Conservation (phyloP, 805 yeast species). For the Yueomyces sinensis region DNA sequence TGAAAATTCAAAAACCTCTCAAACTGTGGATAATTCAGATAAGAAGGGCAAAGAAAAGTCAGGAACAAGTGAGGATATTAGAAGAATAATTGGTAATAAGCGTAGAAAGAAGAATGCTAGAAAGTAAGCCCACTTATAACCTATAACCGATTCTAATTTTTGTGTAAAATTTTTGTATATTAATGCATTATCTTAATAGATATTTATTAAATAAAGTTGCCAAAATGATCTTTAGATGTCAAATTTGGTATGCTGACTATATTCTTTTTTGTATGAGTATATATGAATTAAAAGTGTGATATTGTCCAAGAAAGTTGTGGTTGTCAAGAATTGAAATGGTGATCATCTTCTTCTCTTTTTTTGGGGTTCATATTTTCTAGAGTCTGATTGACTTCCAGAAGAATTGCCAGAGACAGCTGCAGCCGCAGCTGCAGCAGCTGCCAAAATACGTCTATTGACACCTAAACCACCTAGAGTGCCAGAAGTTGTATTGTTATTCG, state of each 20-base stretch:
- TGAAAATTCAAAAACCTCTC: constrained; percentile 15
- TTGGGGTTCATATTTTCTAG: constrained; percentile 14
- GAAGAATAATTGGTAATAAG: constrained; percentile 53
- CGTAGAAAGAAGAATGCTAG: constrained; percentile 48
- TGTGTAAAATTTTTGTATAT: neutral
- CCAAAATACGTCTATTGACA: constrained; percentile 23
- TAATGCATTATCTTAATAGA: too few species aligned
- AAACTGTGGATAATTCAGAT: neutral
- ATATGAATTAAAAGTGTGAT: too few species aligned
- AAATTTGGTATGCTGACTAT: too few species aligned
- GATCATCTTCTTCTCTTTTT: constrained; percentile 18
- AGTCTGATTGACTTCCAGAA: constrained; percentile 5
- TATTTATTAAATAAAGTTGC: too few species aligned
- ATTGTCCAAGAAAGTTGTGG: too few species aligned
- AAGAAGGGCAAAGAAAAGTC: constrained; percentile 11
- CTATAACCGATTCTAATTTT: neutral
- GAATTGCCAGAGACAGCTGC: constrained; percentile 23
- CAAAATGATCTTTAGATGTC: too few species aligned
- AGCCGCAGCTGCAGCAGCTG: constrained; percentile 28
- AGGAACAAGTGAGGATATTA: constrained; percentile 40
- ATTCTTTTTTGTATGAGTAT: too few species aligned
- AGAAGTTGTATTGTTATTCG: constrained; percentile 12
- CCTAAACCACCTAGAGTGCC: constrained; percentile 22
- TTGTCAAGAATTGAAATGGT: too few species aligned
- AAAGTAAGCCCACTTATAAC: constrained; percentile 8